Conservation (phyloP, 2,329 filamentous ascomycete species). For the Botrytis squamosa region DNA sequence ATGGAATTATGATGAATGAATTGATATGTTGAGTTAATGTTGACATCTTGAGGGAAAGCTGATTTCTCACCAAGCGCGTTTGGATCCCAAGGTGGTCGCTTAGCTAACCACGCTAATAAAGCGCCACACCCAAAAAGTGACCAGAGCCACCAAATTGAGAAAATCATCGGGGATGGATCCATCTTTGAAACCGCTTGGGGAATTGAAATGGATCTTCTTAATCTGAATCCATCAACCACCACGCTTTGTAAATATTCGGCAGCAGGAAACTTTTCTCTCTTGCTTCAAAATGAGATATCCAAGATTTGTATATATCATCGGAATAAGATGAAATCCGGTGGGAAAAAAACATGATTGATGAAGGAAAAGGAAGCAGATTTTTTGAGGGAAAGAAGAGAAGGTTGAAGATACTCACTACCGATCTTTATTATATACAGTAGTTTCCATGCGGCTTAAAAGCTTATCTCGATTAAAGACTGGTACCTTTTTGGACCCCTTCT, state of each 20-base stretch:
- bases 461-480: slow-evolving; percentile 24
- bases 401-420: slow-evolving; percentile 20
- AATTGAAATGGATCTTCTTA: not conserved
- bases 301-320: not conserved
- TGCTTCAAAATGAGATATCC: not conserved
- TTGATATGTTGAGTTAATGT: slow-evolving; percentile 10
- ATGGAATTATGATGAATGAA: slow-evolving; percentile 13
- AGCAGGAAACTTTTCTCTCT: not conserved
- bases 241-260: not conserved
- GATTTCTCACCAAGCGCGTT: slow-evolving; percentile 20
- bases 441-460: slow-evolving; percentile 31
- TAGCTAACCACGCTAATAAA: slow-evolving; percentile 13
- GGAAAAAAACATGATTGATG: not conserved
- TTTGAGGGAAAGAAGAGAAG: not conserved
- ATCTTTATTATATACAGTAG: slow-evolving; percentile 15
- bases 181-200: not conserved
- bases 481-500: slow-evolving; percentile 18
- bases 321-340: not conserved
- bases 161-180: slow-evolving; percentile 1
- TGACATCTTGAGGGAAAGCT: slow-evolving; percentile 10
- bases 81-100: slow-evolving; percentile 18
- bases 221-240: not conserved
- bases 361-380: not conserved
- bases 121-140: slow-evolving; percentile 8
- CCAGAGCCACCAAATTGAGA: not conserved